Evolutionary conservation across 2,329 filamentous ascomycete genomes (phyloP).

Genomic region (Purpureocillium takamizusanense): DNA sequence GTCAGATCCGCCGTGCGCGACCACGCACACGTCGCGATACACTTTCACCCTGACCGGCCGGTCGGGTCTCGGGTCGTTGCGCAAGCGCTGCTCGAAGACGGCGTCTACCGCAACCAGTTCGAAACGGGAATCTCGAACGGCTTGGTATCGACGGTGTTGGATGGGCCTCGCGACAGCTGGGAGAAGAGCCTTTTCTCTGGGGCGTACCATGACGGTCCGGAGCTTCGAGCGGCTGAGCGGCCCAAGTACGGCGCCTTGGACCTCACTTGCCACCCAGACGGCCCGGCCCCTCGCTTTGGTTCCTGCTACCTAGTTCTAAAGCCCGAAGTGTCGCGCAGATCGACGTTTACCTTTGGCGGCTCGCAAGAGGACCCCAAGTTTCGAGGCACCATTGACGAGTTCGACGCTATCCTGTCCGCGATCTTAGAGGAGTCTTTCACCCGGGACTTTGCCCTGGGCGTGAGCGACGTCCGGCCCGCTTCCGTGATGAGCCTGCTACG

Average conservation of each 20-base stretch:
- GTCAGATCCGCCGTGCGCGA: background rate
- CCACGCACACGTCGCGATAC: conserved; percentile 8
- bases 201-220: conserved; percentile 1
- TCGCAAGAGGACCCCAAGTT: conserved; percentile 8
- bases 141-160: conserved; percentile 5
- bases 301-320: conserved; percentile 11
- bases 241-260: conserved; percentile 13
- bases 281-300: conserved; percentile 10
- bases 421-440: conserved; percentile 11
- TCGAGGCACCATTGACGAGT: conserved; percentile 7
- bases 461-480: conserved; percentile 5
- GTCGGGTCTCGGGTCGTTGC: conserved; percentile 5
- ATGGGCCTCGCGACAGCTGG: conserved; percentile 7
- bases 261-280: conserved; percentile 8
- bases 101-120: conserved; percentile 10
- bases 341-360: conserved; percentile 11
- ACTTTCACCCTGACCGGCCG: conserved; percentile 13
- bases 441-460: conserved; percentile 9
- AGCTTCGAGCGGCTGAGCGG: conserved; percentile 1
- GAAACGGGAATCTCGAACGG: conserved; percentile 13
- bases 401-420: conserved; percentile 9
- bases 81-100: conserved; percentile 5
- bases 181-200: no score
- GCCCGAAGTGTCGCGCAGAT: conserved; percentile 4
- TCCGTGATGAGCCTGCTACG: conserved; percentile 3